These are phyloP conservation scores for Pseudogymnoascus sp. DNA, from an alignment of 2,329 filamentous ascomycete genomes.

Conservation along the genomic window DNA sequence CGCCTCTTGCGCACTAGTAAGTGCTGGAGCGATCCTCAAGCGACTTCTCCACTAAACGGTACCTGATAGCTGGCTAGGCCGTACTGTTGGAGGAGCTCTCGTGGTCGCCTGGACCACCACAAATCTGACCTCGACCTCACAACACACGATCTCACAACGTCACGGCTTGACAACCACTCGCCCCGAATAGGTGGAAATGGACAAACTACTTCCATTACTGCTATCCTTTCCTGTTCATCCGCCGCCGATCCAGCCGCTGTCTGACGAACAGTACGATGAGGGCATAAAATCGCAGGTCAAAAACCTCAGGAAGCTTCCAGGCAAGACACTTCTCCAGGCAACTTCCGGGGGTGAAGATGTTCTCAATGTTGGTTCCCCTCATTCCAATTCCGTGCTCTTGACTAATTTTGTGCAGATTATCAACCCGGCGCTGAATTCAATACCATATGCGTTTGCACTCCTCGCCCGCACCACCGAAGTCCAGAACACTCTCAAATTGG, in stretches of 20 bases:
- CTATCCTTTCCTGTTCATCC: slow-evolving; percentile 34
- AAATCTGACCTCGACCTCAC: background rate
- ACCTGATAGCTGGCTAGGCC: background rate
- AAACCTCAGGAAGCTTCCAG: slow-evolving; percentile 30
- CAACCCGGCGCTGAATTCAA: slow-evolving; percentile 48
- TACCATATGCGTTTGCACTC: slow-evolving; percentile 51
- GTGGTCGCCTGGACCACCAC: background rate
- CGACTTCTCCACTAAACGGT: background rate
- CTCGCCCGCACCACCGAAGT: slow-evolving; percentile 36
- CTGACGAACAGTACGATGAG: slow-evolving; percentile 36
- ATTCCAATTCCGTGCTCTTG: background rate
- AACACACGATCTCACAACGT: background rate
- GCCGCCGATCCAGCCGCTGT: slow-evolving; percentile 25
- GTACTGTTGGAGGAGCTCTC: background rate
- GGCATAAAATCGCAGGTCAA: slow-evolving; percentile 33
- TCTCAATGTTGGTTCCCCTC: slow-evolving; percentile 29
- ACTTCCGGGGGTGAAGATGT: slow-evolving; percentile 29
- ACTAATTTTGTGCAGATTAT: slow-evolving; percentile 19
- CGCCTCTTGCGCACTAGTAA: background rate
- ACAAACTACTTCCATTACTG: slow-evolving; percentile 30
- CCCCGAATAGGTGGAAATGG: slow-evolving; percentile 19
- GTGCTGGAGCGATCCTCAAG: background rate
- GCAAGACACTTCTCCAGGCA: slow-evolving; percentile 26
- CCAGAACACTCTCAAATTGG: slow-evolving; percentile 27
- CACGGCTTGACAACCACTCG: background rate